Evolutionary conservation across 345 rosid genomes (phyloP), one percentile per base, ranked within the genome.

Genomic region (Orychophragmus violaceus): DNA sequence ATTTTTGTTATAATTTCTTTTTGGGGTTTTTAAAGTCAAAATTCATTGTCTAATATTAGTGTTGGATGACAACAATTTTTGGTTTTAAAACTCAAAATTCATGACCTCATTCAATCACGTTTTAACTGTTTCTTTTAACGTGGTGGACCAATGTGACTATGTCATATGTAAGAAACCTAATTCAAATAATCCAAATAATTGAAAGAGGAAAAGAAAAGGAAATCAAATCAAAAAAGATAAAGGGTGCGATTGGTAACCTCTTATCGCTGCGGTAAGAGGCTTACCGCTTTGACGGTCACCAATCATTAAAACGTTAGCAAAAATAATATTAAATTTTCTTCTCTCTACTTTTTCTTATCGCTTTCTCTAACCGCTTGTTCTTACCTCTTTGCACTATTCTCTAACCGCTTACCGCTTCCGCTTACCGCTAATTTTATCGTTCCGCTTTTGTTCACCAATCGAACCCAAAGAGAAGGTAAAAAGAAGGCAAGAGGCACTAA

Each of bases 401-500:
- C n/a, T n/a, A n/a, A n/a, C n/a, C n/a, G n/a, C n/a, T n/a, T n/a
- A n/a, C n/a, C n/a, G n/a, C n/a, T n/a, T n/a, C n/a, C n/a, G n/a
- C n/a, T n/a, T n/a, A n/a, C n/a, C n/a, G n/a, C n/a, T n/a, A n/a
- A n/a, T n/a, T n/a, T n/a, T n/a, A n/a, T n/a, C n/a, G n/a, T n/a
- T n/a, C n/a, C n/a, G n/a, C n/a, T n/a, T n/a, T n/a, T n/a, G n/a
- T n/a, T n/a, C n/a, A n/a, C n/a, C n/a, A n/a, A n/a, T n/a, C n/a
- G n/a, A n/a, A n/a, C n/a, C n/a, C n/a, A n/a, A n/a, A 73, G 55
- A 59, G 60, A 56, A 57, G 65, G 58, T 12, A 27, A 37, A 56
- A 72, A 64, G 42, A 46, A 58, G 16, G 70, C 42, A 71, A 63
- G 25, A 10, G 32, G 65, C 76, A 71, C 65, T 71, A 35, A 71